Evolutionary conservation across 108 stramenopile genomes (phyloP).

Genomic region (Cylindrotheca closterium): DNA sequence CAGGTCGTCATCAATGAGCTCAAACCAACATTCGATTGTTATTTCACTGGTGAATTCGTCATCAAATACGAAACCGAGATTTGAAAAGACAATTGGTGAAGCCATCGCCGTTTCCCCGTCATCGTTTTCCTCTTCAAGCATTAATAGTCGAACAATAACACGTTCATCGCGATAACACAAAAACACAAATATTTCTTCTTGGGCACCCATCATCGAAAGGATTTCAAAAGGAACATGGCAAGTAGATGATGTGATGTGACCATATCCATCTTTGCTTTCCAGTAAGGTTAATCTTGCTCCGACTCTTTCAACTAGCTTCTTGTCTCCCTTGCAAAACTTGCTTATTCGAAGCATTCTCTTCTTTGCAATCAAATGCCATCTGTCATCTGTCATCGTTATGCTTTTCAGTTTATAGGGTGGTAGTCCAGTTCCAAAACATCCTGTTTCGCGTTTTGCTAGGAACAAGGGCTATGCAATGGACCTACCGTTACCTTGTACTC

Average conservation of each 20-base stretch:
- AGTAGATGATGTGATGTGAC: neutral
- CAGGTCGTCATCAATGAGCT: neutral
- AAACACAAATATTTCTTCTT: constrained; percentile 8
- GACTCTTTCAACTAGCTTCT: neutral
- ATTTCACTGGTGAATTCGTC: neutral
- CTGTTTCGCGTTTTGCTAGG: no score
- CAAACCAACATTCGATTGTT: neutral
- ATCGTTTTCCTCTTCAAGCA: constrained; percentile 6
- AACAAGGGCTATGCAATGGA: no score
- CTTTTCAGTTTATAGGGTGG: no score
- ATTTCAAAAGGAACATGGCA: neutral
- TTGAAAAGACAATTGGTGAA: constrained; percentile 14
- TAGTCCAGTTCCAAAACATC: no score
- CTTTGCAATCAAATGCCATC: no score
- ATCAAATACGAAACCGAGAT: constrained; percentile 12
- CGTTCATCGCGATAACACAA: neutral
- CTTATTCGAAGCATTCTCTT: constrained; percentile 16
- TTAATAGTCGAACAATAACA: neutral
- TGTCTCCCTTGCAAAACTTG: constrained; percentile 1
- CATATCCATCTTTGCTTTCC: neutral
- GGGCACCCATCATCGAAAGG: neutral
- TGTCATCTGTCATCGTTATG: no score
- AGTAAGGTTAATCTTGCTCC: neutral
- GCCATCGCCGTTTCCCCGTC: neutral
- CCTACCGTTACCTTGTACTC: no score